Conservation (phyloP, 2,329 filamentous ascomycete species). For the Spiromastix sp. region DNA sequence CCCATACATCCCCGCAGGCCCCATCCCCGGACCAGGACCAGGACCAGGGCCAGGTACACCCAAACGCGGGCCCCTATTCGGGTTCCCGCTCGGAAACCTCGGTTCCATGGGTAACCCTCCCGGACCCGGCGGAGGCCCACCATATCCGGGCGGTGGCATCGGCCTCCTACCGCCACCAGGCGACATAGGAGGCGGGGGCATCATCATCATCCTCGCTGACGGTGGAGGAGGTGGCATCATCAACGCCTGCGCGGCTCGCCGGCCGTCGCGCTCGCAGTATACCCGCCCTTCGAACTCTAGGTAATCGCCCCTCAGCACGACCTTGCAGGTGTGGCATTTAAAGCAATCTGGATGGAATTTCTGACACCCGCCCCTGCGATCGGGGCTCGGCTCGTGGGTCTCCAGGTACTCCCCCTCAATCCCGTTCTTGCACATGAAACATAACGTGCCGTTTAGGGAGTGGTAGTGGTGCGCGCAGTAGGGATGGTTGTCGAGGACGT, state of each 20-base stretch:
- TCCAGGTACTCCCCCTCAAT: conserved; percentile 94
- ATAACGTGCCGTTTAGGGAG: conserved; percentile 77
- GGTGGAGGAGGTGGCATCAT: conserved; percentile 29
- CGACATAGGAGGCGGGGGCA: conserved; percentile 12
- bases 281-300: conserved; percentile 74
- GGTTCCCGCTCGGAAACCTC: conserved; percentile 12
- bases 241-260: conserved; percentile 39
- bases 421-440: conserved; percentile 65
- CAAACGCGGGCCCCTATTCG: conserved; percentile 14
- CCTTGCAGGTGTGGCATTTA: conserved; percentile 62
- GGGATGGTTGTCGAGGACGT: conserved; percentile 76
- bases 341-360: conserved; percentile 89
- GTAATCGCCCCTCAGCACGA: conserved; percentile 71
- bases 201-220: conserved; percentile 19
- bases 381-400: conserved; percentile 41
- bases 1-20: no score
- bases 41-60: no score
- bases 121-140: not conserved
- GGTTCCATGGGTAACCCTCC: no score
- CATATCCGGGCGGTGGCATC: not conserved
- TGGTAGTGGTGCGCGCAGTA: conserved; percentile 94
- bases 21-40: conserved; percentile 3
- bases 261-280: conserved; percentile 82
- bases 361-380: conserved; percentile 19
- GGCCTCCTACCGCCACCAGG: conserved; percentile 11